Base-by-base conservation (phyloP, 2,329 filamentous ascomycete genomes). In the Ophiostoma triangulosporum region DNA sequence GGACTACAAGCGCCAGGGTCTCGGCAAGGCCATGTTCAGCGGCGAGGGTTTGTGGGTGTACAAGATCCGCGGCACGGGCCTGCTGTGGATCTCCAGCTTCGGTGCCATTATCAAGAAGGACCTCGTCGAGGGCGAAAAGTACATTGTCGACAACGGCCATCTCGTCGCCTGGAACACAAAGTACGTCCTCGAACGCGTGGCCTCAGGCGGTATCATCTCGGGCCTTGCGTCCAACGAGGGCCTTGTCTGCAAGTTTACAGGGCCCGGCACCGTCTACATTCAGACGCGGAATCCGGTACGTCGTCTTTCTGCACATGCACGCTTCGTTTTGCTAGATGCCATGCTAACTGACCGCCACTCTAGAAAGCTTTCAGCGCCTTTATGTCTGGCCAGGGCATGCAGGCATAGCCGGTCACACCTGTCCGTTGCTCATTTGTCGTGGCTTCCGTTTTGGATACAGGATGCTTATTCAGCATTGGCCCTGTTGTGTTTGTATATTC, bases 131-230 rank as follows among this genome's bases (percentile, higher is more conserved):
- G 84, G 84, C 9, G 91, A 97, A 65, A 85, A 84, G 61, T 97
- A 96, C 68, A 88, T 93, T 59, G 83, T 96, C 54, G 88, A 95
- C 63, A 95, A 95, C 62, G 88, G 88, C 3, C 89, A 97, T 61
- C 75, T 97, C 1, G 89, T 97, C 0, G 91, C 93, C 0, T 98
- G 93, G 93, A 96, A 96, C 65, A 90, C 86, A 64, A 88, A 95
- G 64, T 98, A 97, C 63, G 77, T 87, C 4, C 81, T 98, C 58
- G 89, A 96, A 70, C 83, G 93, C 15, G 85, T 94, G 4, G 83
- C 91, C 0, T 93, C 86, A 3, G 93, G 93, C 2, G 93, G 93
- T 35, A 82, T 98, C 58, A 84, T 98, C n/a, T 91, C 87, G n/a
- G 83, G 84, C 9, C 68, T 95, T 22, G 81, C 83, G 27, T 83